Evolutionary conservation across 805 yeast species (phyloP), one percentile per base, ranked within the genome.

Genomic region (Saturnispora ahearnii): DNA sequence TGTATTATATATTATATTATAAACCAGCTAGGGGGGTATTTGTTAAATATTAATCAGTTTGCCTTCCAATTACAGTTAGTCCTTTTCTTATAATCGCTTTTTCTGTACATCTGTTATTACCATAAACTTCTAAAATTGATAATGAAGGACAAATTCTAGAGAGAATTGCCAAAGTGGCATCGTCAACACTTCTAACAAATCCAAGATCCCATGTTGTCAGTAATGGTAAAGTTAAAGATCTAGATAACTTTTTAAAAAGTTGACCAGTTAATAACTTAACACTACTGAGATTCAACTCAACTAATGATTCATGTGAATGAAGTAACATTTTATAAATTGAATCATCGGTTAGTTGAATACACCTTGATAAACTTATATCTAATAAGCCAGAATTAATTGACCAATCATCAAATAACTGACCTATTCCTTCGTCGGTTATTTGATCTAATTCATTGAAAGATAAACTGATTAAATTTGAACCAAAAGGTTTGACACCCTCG

Each of bases 161-260:
- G 21, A 88, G 57, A 29, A 74, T 59, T 26, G 76, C 77, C n/a
- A 90, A 62, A 0, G 79, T 74, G 18, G 72, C 74, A 63, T 91
- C 87, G 60, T 88, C 88, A 11, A 87, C 76, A 21, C 79, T 71
- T 37, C 95, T 71, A 3, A 88, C 86, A 65, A 91, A 91, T 0
- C 97, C 95, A 12, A 81, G 61, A 62, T 91, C 93, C 15, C 87
- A 57, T 32, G 78, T 74, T 0, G 87, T 79, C 41, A 91, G 66
- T 29, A 81, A 73, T 1, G 89, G 86, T 41, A 80, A 70, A 12
- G 62, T 52, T 21, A 60, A 65, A 61, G 53, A 67, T 48, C 78
- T 75, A 46, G 68, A 73, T 3, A 74, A 55, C 45, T 69, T 71
- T 46, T 71, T 67, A 58, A 84, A 74, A 7, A 81, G 68, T 5